Percentiles rank a stretch among this genome's conserved stretches.
phyloP scores from a whole-genome alignment of 108 stramenopile genomes.

The Discostella pseudostelligera region DNA sequence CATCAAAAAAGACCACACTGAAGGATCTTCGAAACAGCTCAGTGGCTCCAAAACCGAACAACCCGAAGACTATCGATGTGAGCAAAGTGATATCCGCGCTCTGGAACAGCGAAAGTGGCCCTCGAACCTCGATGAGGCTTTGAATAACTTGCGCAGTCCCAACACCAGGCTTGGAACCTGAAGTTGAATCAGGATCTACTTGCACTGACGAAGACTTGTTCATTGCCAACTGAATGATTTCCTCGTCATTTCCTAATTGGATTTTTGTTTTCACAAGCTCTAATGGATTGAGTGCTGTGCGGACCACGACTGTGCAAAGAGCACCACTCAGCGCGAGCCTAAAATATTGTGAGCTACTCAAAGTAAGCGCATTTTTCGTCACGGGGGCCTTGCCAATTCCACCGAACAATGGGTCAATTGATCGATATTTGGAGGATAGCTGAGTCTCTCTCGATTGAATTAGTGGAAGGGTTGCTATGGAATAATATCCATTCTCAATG shows the following conservation, averaged over 20 bases:
- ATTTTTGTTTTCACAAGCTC: constrained; percentile 90
- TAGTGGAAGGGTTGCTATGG: constrained; percentile 59
- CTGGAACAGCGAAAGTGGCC: constrained; percentile 73
- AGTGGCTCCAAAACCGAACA: constrained; percentile 89
- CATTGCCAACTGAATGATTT: constrained; percentile 50
- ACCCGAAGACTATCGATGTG: constrained; percentile 80
- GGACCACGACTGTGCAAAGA: constrained; percentile 79
- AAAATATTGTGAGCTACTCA: constrained; percentile 69
- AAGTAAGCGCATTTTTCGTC: constrained; percentile 62
- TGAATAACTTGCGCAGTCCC: constrained; percentile 63
- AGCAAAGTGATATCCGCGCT: constrained; percentile 90
- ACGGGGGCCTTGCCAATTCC: constrained; percentile 75
- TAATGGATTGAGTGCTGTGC: constrained; percentile 81
- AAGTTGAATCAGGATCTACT: constrained; percentile 14
- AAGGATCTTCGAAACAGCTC: constrained; percentile 87
- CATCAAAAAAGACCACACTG: constrained; percentile 60
- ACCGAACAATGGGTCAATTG: constrained; percentile 83
- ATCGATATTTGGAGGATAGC: constrained; percentile 58
- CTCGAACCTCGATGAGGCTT: constrained; percentile 62
- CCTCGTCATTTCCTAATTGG: constrained; percentile 78
- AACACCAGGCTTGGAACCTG: constrained; percentile 25
- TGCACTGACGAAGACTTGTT: constrained; percentile 17
- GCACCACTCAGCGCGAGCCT: constrained; percentile 77
- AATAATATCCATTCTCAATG: constrained; percentile 44
- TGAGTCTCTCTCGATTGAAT: constrained; percentile 17